Conservation (phyloP, 352 stramenopile genomes). For the Pythium oligandrum region DNA sequence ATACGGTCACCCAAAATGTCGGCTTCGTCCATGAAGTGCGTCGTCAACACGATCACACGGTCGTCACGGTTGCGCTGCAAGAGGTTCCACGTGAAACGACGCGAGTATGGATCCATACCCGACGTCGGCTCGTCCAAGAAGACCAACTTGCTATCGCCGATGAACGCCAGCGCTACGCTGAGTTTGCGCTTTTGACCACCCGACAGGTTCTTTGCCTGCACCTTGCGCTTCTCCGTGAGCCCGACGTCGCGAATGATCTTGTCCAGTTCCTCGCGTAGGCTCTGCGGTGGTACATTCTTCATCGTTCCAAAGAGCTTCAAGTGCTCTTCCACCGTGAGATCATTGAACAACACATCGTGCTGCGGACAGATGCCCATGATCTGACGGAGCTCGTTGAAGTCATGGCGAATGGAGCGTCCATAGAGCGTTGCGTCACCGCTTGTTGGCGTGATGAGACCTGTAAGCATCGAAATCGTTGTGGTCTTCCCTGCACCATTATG, state of each 20-base stretch:
- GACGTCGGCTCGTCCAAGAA: slow-evolving; percentile 92
- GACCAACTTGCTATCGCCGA: slow-evolving; percentile 89
- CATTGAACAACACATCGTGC: slow-evolving; percentile 94
- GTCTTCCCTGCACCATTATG: slow-evolving; percentile 62
- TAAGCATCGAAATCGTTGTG: slow-evolving; percentile 87
- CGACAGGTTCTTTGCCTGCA: slow-evolving; percentile 59
- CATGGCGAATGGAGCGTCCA: slow-evolving; percentile 56
- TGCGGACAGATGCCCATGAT: slow-evolving; percentile 96
- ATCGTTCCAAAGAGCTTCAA: slow-evolving; percentile 91
- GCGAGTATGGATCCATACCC: slow-evolving; percentile 94
- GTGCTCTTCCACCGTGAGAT: slow-evolving; percentile 95
- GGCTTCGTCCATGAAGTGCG: slow-evolving; percentile 87
- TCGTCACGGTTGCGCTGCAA: slow-evolving; percentile 75
- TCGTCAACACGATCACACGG: slow-evolving; percentile 81
- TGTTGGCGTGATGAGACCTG: slow-evolving; percentile 54
- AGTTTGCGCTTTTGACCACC: slow-evolving; percentile 96
- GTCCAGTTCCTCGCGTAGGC: slow-evolving; percentile 25
- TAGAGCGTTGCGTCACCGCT: slow-evolving; percentile 65
- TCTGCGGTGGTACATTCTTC: slow-evolving; percentile 61
- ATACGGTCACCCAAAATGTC: slow-evolving; percentile 75
- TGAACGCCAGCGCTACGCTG: slow-evolving; percentile 92
- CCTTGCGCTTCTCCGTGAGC: slow-evolving; percentile 84
- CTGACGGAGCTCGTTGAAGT: slow-evolving; percentile 88
- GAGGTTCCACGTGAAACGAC: slow-evolving; percentile 94
- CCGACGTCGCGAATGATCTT: slow-evolving; percentile 77